Evolutionary conservation across 306 rosid genomes (phyloP), one percentile per base, ranked within the genome.

Genomic region (Inga oerstediana): DNA sequence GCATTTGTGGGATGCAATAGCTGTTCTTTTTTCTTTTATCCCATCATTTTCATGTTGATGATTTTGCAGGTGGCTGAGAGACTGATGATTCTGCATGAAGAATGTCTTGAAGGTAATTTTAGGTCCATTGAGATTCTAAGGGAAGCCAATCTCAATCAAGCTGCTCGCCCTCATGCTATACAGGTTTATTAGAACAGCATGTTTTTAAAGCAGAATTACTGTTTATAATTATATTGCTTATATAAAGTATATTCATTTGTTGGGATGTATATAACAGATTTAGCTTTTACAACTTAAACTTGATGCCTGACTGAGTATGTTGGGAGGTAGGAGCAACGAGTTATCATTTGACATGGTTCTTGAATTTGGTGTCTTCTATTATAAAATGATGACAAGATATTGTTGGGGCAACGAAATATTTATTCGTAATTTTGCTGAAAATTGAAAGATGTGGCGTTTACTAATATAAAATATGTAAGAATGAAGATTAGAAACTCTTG

Each of bases 61-160:
- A 66, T 56, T 58, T 8, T 30, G 49, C 74, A 93, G 94, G 89
- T 94, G 74, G 94, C 97, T 49, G 37, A 62, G 37, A 62, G 22
- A 62, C 37, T 62, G 37, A 62, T 62, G 68, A 22, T 62, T 62
- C 19, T 91, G 97, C 86, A 91, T 34, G 92, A 90, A 74, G 97
- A 90, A 52, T 93, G 92, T 86, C 65, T 91, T 68, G 86, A 86
- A 5, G 85, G 91, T 69, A 86, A 92, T 76, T 89, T 82, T 76
- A 83, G 73, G 41, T 86, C 90, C 34, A 71, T 95, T 14, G 94
- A 87, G 64, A 76, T 17, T 37, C 86, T 89, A 35, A 88, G 89
- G 87, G 89, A 87, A 83, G 74, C 91, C 48, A 80, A 19, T 76
- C 74, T 16, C 37, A 84, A 80, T 19, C 88, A 87, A 80, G 84